Conservation (phyloP, 192 early-diverging fungal species). For the Rhizophagus sp. region DNA sequence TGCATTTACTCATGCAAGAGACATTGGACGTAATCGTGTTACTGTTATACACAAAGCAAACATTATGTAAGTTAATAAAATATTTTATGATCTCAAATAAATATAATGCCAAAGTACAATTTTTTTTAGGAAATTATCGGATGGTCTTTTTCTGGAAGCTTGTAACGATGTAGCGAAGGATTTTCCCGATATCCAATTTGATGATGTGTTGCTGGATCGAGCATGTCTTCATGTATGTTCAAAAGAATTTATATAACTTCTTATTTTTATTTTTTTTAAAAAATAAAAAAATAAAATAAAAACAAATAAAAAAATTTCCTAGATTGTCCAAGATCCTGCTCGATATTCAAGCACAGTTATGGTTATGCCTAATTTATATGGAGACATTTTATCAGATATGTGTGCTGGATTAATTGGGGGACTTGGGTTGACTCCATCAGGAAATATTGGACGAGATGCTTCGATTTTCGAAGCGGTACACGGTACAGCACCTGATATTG, state of each 20-base stretch:
- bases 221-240: slow-evolving; percentile 71
- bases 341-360: slow-evolving; percentile 92
- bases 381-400: slow-evolving; percentile 98
- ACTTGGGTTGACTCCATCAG: slow-evolving; percentile 95
- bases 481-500: slow-evolving; percentile 98
- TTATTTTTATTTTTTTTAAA: background rate
- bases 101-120: background rate
- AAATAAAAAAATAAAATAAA: too few relatives aligned
- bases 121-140: slow-evolving; percentile 76
- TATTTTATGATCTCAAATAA: background rate
- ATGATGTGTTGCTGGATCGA: slow-evolving; percentile 91
- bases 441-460: slow-evolving; percentile 98
- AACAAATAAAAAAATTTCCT: slow-evolving; percentile 14
- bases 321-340: slow-evolving; percentile 93
- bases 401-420: slow-evolving; percentile 98
- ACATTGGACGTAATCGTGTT: slow-evolving; percentile 88
- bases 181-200: slow-evolving; percentile 90
- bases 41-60: slow-evolving; percentile 99
- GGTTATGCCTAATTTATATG: slow-evolving; percentile 99
- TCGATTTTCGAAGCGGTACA: slow-evolving; percentile 97
- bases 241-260: background rate
- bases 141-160: slow-evolving; percentile 94
- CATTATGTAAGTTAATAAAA: slow-evolving; percentile 62
- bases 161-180: slow-evolving; percentile 90
- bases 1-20: slow-evolving; percentile 91